Evolutionary conservation across 164 flowering plant species (phyloP).

Genomic region (Kalanchoe fedtschenkoi): DNA sequence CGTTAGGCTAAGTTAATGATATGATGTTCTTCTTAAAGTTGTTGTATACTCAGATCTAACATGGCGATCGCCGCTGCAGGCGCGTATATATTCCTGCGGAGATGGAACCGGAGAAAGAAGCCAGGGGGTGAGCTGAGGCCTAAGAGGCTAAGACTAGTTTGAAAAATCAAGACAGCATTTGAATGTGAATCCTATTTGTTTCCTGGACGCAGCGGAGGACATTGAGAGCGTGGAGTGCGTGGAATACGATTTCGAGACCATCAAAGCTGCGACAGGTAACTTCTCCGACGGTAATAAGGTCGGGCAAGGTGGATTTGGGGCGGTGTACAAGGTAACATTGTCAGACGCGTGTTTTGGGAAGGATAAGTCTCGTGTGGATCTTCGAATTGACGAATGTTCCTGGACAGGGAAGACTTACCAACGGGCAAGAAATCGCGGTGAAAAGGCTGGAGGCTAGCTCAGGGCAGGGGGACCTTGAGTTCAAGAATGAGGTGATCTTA

Average conservation of each 20-base stretch:
- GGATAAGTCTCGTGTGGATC: neutral
- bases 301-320: slow-evolving; percentile 12
- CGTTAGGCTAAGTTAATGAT: too few species aligned
- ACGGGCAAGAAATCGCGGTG: slow-evolving; percentile 7
- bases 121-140: neutral
- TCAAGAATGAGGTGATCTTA: slow-evolving; percentile 8
- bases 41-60: too few species aligned
- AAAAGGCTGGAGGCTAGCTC: slow-evolving; percentile 3
- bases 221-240: neutral
- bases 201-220: slow-evolving; percentile 2
- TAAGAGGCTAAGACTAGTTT: too few species aligned
- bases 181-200: neutral
- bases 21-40: too few species aligned
- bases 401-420: slow-evolving; percentile 3
- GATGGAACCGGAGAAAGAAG: neutral
- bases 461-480: slow-evolving; percentile 5
- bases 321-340: slow-evolving; percentile 12
- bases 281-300: slow-evolving; percentile 5
- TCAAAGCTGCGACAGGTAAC: slow-evolving; percentile 1
- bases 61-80: neutral
- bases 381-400: neutral
- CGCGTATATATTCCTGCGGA: neutral
- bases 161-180: neutral
- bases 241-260: neutral
- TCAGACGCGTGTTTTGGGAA: neutral